Evolutionary conservation across 768 basidiomycete genomes (phyloP), one percentile per base, ranked within the genome.

Genomic region (Basidioascus undulatus): DNA sequence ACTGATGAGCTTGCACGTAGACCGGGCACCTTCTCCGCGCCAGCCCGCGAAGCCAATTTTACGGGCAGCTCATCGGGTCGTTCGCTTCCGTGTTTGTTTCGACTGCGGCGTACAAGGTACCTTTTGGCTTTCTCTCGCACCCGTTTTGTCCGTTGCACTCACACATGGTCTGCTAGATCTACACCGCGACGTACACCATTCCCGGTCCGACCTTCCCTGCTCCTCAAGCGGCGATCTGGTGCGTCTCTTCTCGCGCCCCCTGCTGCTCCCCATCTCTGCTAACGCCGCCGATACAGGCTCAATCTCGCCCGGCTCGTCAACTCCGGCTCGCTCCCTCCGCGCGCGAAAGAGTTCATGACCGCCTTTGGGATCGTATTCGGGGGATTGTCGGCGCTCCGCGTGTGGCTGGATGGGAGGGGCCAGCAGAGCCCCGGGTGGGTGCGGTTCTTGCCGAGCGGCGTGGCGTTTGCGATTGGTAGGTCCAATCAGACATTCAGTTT

Each of bases 201-300:
- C 87, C 87, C 0, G 82, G 83, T 0, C 82, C 84, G 32, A 75
- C 77, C n/a, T 96, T 94, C 59, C 82, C 83, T 6, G 87, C 84
- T 0, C 89, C 89, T 1, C 86, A 81, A 0, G 86, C 87, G 6
- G 87, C 83, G 49, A 79, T 96, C 25, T 96, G 89, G 87, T 61
- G 32, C 40, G 57, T 44, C 4, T 16, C 7, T 24, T 44, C 67
- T 83, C 20, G 78, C 77, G 15, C 66, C 77, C 15, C 19, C 61
- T 80, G 8, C 66, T 80, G 24, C 74, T 78, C 20, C 23, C 24
- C 41, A 25, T 20, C 34, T 19, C 16, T 20, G 20, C 25, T 38
- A 37, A 13, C 31, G 23, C 11, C 32, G 4, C 38, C 42, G 39
- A 33, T 28, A 21, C 45, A 62, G 61, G 59, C 55, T 62, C 27